A percentile compares a stretch with the other conserved stretches of the same genome.
These are phyloP conservation scores for Trichoderma atrobrunneum DNA, from an alignment of 2,329 filamentous ascomycete species.

Conservation along the genomic window DNA sequence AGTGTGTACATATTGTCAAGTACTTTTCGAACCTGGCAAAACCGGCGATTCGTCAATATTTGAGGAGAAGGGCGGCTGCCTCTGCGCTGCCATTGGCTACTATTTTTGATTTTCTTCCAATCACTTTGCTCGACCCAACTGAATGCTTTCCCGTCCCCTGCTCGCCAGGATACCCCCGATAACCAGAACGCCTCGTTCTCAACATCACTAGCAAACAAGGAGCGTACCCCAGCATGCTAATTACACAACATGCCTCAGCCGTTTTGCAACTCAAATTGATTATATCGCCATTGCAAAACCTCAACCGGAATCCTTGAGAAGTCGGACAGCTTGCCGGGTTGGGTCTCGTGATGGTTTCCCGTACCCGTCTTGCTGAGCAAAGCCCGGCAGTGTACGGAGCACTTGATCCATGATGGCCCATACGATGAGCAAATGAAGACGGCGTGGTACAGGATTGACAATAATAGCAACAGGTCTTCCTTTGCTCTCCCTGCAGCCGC, in stretches of 20 bases:
- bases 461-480: slow-evolving; percentile 11
- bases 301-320: background rate
- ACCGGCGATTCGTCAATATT: slow-evolving; percentile 14
- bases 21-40: background rate
- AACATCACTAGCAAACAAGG: background rate
- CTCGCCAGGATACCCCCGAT: slow-evolving; percentile 13
- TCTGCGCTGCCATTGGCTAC: slow-evolving; percentile 9
- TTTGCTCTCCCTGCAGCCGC: background rate
- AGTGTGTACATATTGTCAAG: background rate
- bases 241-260: background rate
- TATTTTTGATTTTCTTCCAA: slow-evolving; percentile 16
- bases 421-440: background rate
- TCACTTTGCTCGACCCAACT: background rate
- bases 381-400: background rate
- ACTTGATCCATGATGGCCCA: background rate
- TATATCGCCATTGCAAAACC: background rate
- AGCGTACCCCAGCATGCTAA: slow-evolving; percentile 1
- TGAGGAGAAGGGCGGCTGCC: slow-evolving; percentile 7
- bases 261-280: background rate
- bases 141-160: slow-evolving; percentile 5
- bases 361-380: background rate
- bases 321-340: background rate
- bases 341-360: background rate
- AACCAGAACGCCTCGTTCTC: slow-evolving; percentile 8
- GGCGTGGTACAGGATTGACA: background rate